Base-by-base conservation (phyloP, 805 yeast species). In the Starmerella floricola region DNA sequence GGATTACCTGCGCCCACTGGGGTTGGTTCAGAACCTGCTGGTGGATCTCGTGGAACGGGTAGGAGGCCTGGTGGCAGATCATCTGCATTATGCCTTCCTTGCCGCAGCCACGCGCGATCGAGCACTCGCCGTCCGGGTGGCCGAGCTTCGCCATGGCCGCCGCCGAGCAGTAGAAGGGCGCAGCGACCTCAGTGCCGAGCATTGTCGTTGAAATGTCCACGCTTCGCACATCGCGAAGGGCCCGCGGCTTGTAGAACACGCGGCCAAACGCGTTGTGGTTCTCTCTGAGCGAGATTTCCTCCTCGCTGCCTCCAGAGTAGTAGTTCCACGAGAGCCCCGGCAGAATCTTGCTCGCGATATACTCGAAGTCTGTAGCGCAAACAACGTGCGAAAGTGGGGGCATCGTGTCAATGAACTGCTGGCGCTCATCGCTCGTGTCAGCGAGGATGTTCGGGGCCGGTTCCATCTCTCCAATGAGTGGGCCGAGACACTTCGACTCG, bases 111-210 rank as follows among this genome's bases (percentile, higher is more conserved):
- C 79, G 69, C 1, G 96, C 85, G 49, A 87, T 73, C 13, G 79
- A 84, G 46, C 75, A 73, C 61, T 88, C 96, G 44, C 97, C 97
- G 34, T 84, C 95, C 3, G 85, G 86, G 57, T 87, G 88, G 3
- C 96, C 97, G 53, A 87, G 69, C 57, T 78, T 80, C 31, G 94
- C 95, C 50, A 84, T 67, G 0, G 96, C 96, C 4, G 96, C 84
- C 1, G 96, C 97, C 30, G 88, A 71, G 41, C 80, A 75, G 58
- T 87, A 87, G 60, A 88, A 85, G 12, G 97, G 97, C 11, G 77
- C 82, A 13, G 73, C 64, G 2, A 76, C 67, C 39, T 69, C 64
- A 15, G 74, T 56, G n/a, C 95, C 95, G 31, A 88, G 65, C 74
- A 88, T 73, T 6, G 73, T 69, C 10, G 94, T 79, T 5, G 78